phyloP scores from a whole-genome alignment of 2,329 filamentous ascomycete species.

The Rosellinia necatrix region DNA sequence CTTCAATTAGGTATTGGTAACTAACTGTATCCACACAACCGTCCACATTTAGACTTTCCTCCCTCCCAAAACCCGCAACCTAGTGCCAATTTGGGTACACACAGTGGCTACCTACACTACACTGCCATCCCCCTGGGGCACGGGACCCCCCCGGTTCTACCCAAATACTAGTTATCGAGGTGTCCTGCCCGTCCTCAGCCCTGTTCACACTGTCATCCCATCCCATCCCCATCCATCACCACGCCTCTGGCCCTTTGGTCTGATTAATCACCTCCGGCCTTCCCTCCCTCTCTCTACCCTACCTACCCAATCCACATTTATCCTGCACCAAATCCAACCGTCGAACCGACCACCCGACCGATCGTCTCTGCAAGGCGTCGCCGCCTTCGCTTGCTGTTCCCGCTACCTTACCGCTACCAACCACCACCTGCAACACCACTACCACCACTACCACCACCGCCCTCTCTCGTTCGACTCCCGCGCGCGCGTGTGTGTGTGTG shows the following conservation, averaged over 20 bases:
- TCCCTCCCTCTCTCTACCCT: not conserved
- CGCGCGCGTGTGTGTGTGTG: conserved; percentile 14
- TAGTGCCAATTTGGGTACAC: too few relatives aligned
- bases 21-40: too few relatives aligned
- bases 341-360: conserved; percentile 16
- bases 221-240: not conserved
- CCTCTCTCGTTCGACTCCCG: conserved; percentile 12
- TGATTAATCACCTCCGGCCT: conserved; percentile 19
- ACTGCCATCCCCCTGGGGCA: too few relatives aligned
- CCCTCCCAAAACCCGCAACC: too few relatives aligned
- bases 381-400: conserved; percentile 13
- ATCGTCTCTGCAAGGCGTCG: conserved; percentile 23
- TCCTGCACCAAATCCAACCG: conserved; percentile 7
- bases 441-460: conserved; percentile 12
- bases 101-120: too few relatives aligned
- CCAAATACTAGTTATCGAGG: not conserved
- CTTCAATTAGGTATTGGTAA: too few relatives aligned
- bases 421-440: too few relatives aligned
- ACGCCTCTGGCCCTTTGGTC: conserved; percentile 14
- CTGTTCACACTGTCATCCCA: conserved; percentile 10
- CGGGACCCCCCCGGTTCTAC: not conserved
- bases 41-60: too few relatives aligned
- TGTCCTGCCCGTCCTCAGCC: not conserved
- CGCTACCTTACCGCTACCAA: conserved; percentile 9
- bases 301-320: conserved; percentile 12